Evolutionary conservation across 805 yeast species (phyloP).

Genomic region (Lipomyces yamadae): DNA sequence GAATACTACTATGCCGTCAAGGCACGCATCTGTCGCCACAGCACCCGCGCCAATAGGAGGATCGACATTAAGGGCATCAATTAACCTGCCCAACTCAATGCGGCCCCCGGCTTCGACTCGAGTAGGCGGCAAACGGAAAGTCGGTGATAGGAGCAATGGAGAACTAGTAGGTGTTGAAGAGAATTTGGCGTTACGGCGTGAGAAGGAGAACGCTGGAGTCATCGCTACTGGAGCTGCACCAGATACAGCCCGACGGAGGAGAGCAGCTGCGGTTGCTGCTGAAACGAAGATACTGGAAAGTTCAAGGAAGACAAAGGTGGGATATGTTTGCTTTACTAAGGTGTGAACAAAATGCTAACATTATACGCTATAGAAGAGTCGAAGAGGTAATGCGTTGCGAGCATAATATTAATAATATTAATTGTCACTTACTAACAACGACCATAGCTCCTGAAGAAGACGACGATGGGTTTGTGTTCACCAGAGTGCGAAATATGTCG

Average conservation of each 20-base stretch:
- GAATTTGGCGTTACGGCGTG: constrained; percentile 2
- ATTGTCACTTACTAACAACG: background rate
- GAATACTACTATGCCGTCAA: constrained; percentile 12
- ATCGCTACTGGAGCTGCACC: background rate
- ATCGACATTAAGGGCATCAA: background rate
- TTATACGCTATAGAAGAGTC: background rate
- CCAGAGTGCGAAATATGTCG: constrained; percentile 37
- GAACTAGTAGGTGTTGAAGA: background rate
- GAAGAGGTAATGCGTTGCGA: constrained; percentile 5
- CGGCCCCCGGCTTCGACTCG: constrained; percentile 1
- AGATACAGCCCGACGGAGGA: constrained; percentile 13
- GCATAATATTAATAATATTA: background rate
- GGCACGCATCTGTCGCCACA: constrained; percentile 14
- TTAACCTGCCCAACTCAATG: constrained; percentile 3
- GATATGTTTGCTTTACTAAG: background rate
- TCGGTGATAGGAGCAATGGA: background rate
- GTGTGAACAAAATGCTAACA: background rate
- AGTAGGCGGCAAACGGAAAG: constrained; percentile 6
- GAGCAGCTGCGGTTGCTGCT: constrained; percentile 37
- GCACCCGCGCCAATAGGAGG: background rate
- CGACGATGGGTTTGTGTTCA: constrained; percentile 47
- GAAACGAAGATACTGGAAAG: constrained; percentile 34
- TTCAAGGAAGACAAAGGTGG: constrained; percentile 21
- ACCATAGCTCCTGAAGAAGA: constrained; percentile 39
- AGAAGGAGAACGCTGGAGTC: constrained; percentile 11